Conservation (phyloP, 441 rosid genomes). For the Bruguiera hainesii region DNA sequence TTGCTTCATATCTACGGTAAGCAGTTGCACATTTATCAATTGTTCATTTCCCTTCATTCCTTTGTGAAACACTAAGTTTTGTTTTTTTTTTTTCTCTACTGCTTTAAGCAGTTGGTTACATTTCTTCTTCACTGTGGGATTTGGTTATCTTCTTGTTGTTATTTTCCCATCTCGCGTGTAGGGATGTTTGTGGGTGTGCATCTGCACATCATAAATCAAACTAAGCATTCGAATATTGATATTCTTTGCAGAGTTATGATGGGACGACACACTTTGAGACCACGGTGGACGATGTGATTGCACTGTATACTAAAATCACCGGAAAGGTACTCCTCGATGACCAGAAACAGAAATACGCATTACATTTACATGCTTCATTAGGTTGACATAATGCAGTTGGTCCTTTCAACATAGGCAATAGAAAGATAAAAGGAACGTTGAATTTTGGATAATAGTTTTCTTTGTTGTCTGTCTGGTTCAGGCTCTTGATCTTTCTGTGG, state of each 20-base stretch:
- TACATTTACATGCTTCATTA: neutral
- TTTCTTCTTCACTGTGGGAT: too few species aligned
- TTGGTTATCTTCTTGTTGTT: neutral
- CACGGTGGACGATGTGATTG: constrained; percentile 64
- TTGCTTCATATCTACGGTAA: constrained; percentile 77
- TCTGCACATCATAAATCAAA: neutral
- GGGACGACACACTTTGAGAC: constrained; percentile 75
- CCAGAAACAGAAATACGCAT: neutral
- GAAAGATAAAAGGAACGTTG: too few species aligned
- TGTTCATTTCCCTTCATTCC: neutral
- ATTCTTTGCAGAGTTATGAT: constrained; percentile 65
- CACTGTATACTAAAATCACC: constrained; percentile 63
- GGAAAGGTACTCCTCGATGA: constrained; percentile 54
- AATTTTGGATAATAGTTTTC: neutral
- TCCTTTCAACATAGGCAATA: neutral
- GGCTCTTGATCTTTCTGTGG: constrained; percentile 82
- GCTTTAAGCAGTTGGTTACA: too few species aligned
- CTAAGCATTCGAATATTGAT: neutral
- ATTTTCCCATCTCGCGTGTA: neutral
- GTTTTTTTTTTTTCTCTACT: too few species aligned
- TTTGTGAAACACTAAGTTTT: neutral
- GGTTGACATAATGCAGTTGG: neutral
- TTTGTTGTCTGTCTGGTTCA: constrained; percentile 24
- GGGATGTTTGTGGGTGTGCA: neutral
- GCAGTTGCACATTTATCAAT: constrained; percentile 14